Evolutionary conservation across 495 filamentous ascomycete genomes (phyloP).

Genomic region (Penicillium mononematosum): DNA sequence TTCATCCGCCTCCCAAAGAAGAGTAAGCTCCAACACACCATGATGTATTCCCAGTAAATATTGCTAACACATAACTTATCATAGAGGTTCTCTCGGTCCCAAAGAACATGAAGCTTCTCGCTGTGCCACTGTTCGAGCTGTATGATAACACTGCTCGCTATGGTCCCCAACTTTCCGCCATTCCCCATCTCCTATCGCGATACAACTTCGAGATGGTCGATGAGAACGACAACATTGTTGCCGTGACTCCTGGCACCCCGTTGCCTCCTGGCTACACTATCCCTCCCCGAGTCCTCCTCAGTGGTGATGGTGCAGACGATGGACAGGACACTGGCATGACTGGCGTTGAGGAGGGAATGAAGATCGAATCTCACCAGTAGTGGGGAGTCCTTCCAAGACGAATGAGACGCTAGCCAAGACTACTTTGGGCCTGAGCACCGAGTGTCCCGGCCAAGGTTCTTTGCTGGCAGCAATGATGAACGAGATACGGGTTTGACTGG

Average conservation of each 20-base stretch:
- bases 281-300: constrained; percentile 73
- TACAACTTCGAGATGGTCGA: constrained; percentile 99
- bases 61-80: constrained; percentile 15
- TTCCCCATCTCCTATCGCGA: constrained; percentile 86
- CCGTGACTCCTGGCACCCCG: constrained; percentile 72
- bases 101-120: constrained; percentile 99
- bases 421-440: not conserved
- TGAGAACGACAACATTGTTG: constrained; percentile 83
- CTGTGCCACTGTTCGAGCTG: constrained; percentile 93
- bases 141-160: constrained; percentile 97
- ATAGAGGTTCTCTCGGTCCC: constrained; percentile 93
- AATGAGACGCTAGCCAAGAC: not conserved
- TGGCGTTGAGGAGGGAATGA: constrained; percentile 31
- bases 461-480: not conserved
- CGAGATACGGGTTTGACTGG: not conserved
- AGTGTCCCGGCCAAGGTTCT: not conserved
- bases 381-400: not conserved
- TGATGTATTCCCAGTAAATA: not conserved
- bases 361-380: constrained; percentile 24
- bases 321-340: constrained; percentile 46
- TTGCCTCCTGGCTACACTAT: constrained; percentile 46
- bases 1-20: constrained; percentile 90
- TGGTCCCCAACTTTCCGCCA: constrained; percentile 92
- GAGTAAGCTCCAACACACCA: constrained; percentile 57
- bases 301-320: constrained; percentile 49